These are phyloP conservation scores for Verruconis gallopava DNA, from an alignment of 2,329 filamentous ascomycete genomes.

Conservation along the genomic window DNA sequence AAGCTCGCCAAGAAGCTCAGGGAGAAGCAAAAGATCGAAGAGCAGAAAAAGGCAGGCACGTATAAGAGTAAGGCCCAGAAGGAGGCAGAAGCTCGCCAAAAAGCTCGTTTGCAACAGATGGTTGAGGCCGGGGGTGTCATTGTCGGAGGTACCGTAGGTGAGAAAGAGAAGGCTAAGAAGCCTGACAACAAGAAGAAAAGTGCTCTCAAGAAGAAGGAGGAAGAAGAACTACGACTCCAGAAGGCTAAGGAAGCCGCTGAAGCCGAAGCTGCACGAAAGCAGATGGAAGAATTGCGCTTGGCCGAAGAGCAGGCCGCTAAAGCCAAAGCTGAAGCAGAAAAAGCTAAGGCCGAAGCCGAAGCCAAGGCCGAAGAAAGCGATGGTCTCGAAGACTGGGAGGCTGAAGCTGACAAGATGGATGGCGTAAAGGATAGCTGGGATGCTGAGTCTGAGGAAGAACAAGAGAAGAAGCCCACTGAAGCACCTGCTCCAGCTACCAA, in stretches of 20 bases:
- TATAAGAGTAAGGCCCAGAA: conserved; percentile 77
- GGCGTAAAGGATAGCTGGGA: conserved; percentile 90
- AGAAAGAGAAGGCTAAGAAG: conserved; percentile 54
- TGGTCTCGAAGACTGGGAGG: conserved; percentile 74
- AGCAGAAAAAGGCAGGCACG: conserved; percentile 78
- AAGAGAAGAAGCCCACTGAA: conserved; percentile 25
- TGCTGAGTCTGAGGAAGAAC: conserved; percentile 64
- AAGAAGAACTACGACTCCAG: conserved; percentile 32
- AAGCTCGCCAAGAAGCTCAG: conserved; percentile 70
- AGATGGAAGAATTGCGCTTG: conserved; percentile 40
- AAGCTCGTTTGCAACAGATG: conserved; percentile 76
- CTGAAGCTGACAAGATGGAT: conserved; percentile 47
- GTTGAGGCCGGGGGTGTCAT: conserved; percentile 60
- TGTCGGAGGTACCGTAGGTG: conserved; percentile 26
- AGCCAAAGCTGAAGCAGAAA: conserved; percentile 62
- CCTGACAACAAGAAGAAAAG: conserved; percentile 64
- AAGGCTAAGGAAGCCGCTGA: conserved; percentile 25
- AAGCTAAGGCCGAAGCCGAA: conserved; percentile 55
- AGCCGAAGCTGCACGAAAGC: conserved; percentile 43
- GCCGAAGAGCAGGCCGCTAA: conserved; percentile 66
- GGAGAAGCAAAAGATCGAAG: conserved; percentile 75
- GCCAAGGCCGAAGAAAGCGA: conserved; percentile 50
- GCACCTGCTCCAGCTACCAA: conserved; percentile 14
- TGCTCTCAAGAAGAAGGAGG: conserved; percentile 41
- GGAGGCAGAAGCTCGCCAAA: conserved; percentile 66